Evolutionary conservation across 2,329 filamentous ascomycete species (phyloP).

Genomic region (Neofusicoccum umdonicola): DNA sequence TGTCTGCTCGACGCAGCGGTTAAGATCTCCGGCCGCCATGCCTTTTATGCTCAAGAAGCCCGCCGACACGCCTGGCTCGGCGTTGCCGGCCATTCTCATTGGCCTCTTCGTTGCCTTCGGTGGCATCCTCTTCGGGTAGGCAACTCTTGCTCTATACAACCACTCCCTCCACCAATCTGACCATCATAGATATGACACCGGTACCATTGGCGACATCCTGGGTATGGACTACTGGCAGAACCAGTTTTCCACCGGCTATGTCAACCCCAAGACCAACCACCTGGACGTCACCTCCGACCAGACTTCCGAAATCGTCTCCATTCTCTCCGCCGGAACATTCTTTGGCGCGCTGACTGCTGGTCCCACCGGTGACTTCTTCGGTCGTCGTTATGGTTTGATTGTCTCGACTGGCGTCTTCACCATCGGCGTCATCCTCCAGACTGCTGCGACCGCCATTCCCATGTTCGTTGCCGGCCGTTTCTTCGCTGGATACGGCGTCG

Average conservation of each 20-base stretch:
- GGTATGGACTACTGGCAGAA: conserved; percentile 67
- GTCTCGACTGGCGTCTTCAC: conserved; percentile 36
- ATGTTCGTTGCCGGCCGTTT: conserved; percentile 42
- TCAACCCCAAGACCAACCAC: conserved; percentile 38
- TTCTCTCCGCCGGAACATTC: conserved; percentile 78
- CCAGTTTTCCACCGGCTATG: conserved; percentile 52
- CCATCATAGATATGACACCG: conserved; percentile 37
- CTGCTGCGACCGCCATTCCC: conserved; percentile 32
- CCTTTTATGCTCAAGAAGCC: conserved; percentile 59
- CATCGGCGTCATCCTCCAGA: conserved; percentile 41
- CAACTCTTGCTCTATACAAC: not conserved
- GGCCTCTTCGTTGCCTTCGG: conserved; percentile 48
- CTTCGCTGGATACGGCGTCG: conserved; percentile 42
- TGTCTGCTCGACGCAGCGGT: too few relatives aligned
- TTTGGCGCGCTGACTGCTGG: conserved; percentile 71
- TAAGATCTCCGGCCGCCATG: conserved; percentile 25
- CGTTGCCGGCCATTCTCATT: conserved; percentile 36
- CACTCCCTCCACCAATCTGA: not conserved
- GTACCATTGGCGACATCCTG: conserved; percentile 58
- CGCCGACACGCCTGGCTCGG: conserved; percentile 66
- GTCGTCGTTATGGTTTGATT: conserved; percentile 63
- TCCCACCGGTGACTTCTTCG: conserved; percentile 66
- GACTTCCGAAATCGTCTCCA: conserved; percentile 73
- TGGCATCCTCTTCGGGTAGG: conserved; percentile 42
- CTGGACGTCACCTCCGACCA: conserved; percentile 45